Conservation (phyloP, 371 early-diverging fungal genomes). For the Apophysomyces elegans region DNA sequence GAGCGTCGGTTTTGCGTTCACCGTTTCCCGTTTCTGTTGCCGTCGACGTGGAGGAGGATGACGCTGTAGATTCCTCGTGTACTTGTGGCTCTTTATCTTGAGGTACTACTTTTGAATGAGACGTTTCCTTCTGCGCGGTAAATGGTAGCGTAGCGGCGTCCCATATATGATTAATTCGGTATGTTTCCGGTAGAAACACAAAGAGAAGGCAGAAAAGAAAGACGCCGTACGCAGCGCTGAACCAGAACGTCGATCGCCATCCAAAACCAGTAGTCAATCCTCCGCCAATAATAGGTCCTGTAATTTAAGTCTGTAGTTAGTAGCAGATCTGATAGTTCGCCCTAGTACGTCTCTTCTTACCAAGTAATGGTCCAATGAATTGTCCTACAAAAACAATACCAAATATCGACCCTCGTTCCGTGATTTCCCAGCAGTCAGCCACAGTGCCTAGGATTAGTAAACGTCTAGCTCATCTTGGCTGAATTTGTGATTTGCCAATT, state of each 20-base stretch:
- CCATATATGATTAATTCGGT: slow-evolving; percentile 48
- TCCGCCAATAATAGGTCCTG: slow-evolving; percentile 49
- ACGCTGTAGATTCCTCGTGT: neutral
- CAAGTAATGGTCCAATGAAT: slow-evolving; percentile 58
- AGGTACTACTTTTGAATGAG: neutral
- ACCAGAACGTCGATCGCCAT: slow-evolving; percentile 77
- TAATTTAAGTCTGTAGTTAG: neutral
- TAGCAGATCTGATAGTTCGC: neutral
- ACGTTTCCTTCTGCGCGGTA: neutral
- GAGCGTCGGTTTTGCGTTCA: too few relatives aligned
- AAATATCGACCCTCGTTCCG: slow-evolving; percentile 45
- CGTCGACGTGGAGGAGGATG: neutral
- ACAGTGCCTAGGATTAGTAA: slow-evolving; percentile 25
- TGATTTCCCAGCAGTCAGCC: slow-evolving; percentile 42
- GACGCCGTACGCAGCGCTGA: slow-evolving; percentile 64
- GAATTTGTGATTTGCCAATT: neutral
- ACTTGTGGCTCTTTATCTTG: neutral
- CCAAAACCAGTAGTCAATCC: slow-evolving; percentile 42
- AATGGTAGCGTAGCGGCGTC: neutral
- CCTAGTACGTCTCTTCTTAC: slow-evolving; percentile 20
- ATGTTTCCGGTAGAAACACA: slow-evolving; percentile 74
- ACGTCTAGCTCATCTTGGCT: neutral
- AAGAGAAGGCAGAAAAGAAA: slow-evolving; percentile 56
- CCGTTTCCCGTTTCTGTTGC: neutral
- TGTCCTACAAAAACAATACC: slow-evolving; percentile 60